These are phyloP conservation scores for Rubia tinctorum DNA, from an alignment of 305 asterid species.

Conservation along the genomic window DNA sequence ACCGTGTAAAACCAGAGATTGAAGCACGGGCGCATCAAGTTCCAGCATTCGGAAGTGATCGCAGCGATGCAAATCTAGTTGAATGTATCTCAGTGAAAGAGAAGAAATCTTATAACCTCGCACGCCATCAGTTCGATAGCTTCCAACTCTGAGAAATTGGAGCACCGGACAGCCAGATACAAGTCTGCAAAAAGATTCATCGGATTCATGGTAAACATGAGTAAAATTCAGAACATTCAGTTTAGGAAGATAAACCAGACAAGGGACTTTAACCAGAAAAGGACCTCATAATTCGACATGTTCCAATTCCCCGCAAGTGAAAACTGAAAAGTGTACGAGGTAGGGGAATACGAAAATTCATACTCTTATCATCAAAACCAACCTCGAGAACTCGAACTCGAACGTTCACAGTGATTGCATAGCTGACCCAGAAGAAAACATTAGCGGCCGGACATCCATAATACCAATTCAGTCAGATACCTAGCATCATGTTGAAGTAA, in stretches of 20 bases:
- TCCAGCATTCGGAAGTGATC: background rate
- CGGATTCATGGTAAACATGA: background rate
- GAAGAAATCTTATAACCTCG: background rate
- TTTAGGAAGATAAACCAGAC: background rate
- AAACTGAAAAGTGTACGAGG: slow-evolving; percentile 1
- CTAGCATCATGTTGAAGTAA: background rate
- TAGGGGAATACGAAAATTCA: background rate
- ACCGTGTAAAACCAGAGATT: background rate
- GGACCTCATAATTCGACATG: background rate
- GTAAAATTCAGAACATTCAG: background rate
- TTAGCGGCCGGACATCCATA: background rate
- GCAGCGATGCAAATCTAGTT: background rate
- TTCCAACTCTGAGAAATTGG: background rate
- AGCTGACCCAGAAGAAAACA: background rate
- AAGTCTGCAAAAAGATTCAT: background rate
- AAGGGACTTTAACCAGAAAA: background rate
- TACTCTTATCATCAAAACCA: background rate
- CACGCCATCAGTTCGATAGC: background rate
- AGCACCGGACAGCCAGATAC: background rate
- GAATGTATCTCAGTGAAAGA: background rate
- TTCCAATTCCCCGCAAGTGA: background rate
- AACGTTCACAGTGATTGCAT: background rate
- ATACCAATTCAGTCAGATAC: background rate
- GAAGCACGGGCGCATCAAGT: background rate
- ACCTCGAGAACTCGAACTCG: background rate